A percentile compares a stretch with the other conserved stretches of the same genome.
phyloP scores from a whole-genome alignment of 1,139 yeast genomes.

The Arxiozyma telluris region DNA sequence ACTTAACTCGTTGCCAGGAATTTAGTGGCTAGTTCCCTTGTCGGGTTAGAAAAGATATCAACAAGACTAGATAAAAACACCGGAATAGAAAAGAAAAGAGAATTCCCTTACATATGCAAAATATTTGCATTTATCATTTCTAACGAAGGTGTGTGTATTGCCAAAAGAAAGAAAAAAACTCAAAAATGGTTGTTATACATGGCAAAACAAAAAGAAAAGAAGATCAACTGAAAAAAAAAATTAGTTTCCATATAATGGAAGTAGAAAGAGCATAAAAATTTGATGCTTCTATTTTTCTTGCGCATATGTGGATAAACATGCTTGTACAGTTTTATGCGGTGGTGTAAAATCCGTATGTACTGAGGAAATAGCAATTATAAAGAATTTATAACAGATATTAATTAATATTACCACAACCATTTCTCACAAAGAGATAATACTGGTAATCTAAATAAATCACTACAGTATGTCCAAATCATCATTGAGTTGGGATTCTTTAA shows the following conservation, averaged over 20 bases:
- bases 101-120: neutral
- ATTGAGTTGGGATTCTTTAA: conserved; percentile 33
- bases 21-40: neutral
- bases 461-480: conserved; percentile 27
- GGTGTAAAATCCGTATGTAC: no score
- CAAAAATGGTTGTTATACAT: no score
- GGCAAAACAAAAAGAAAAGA: no score
- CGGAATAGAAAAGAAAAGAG: no score
- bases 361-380: neutral
- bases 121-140: neutral
- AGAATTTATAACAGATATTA: no score
- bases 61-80: neutral
- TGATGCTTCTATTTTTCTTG: no score
- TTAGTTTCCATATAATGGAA: neutral
- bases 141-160: neutral
- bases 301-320: neutral
- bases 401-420: neutral
- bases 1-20: neutral
- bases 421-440: neutral
- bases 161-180: no score
- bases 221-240: no score
- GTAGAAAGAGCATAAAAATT: no score
- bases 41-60: neutral
- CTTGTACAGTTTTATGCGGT: neutral
- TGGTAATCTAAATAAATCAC: neutral